These are phyloP conservation scores for Bruguiera hainesii DNA, from an alignment of 441 rosid species.

Conservation along the genomic window DNA sequence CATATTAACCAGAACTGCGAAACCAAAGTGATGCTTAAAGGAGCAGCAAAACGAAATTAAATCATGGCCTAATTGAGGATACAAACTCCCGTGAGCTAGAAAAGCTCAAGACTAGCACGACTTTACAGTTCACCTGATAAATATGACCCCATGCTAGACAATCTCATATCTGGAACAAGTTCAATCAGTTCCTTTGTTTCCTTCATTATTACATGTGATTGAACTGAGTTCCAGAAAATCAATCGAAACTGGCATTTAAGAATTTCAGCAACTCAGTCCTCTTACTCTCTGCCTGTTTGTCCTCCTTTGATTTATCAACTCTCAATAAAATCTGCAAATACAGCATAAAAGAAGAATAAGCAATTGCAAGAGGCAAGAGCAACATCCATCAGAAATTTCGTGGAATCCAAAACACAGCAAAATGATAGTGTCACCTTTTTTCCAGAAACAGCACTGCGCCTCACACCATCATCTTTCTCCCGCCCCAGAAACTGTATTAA, in stretches of 20 bases:
- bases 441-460: constrained; percentile 95
- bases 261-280: constrained; percentile 90
- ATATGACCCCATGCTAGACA: constrained; percentile 1
- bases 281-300: constrained; percentile 82
- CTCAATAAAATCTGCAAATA: constrained; percentile 68
- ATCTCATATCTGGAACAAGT: not conserved
- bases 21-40: not conserved
- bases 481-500: constrained; percentile 65
- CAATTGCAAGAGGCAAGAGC: not conserved
- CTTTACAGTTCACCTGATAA: constrained; percentile 7
- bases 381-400: not conserved
- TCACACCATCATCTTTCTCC: constrained; percentile 69
- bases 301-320: constrained; percentile 94
- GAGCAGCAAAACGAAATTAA: not conserved
- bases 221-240: constrained; percentile 23
- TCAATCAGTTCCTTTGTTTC: not conserved
- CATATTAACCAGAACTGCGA: not conserved
- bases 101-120: constrained; percentile 1
- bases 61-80: not conserved
- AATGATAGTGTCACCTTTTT: constrained; percentile 56
- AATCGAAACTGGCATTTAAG: constrained; percentile 93
- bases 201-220: not conserved
- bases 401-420: not conserved
- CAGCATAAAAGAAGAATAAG: constrained; percentile 2
- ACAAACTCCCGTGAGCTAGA: not conserved